Evolutionary conservation across 2,329 filamentous ascomycete species (phyloP).

Genomic region (Aspergillus niger): DNA sequence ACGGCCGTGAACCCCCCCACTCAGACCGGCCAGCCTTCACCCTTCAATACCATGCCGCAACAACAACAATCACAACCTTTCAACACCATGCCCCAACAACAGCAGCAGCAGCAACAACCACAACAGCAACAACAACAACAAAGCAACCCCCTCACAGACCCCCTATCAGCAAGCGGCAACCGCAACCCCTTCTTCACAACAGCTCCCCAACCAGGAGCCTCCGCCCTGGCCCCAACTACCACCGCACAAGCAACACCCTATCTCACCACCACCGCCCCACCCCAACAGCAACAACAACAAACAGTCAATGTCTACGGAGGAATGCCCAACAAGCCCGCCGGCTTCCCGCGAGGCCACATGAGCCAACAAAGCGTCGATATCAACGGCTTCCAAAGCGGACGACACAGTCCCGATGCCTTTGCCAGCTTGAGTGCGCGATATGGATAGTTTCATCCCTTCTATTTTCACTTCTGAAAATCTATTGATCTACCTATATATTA

Average conservation of each 20-base stretch:
- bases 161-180: conserved; percentile 20
- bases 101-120: conserved; percentile 13
- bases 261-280: background rate
- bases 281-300: background rate
- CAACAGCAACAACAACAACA: conserved; percentile 1
- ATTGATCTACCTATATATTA: too few species aligned
- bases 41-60: conserved; percentile 18
- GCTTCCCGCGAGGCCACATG: conserved; percentile 39
- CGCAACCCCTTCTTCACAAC: conserved; percentile 31
- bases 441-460: conserved; percentile 26
- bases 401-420: conserved; percentile 55
- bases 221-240: conserved; percentile 5
- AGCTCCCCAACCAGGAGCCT: conserved; percentile 1
- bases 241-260: conserved; percentile 5
- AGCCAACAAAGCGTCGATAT: conserved; percentile 54
- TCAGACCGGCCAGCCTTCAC: conserved; percentile 20
- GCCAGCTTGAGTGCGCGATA: conserved; percentile 52
- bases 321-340: conserved; percentile 17
- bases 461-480: background rate
- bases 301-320: conserved; percentile 4
- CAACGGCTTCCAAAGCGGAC: conserved; percentile 48
- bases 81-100: conserved; percentile 4
- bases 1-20: conserved; percentile 24
- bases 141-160: conserved; percentile 19
- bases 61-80: conserved; percentile 10